Percentiles rank a stretch among this genome's conserved stretches.
phyloP scores from a whole-genome alignment of 2,329 filamentous ascomycete species.

The Stachybotrys chlorohalonatus region DNA sequence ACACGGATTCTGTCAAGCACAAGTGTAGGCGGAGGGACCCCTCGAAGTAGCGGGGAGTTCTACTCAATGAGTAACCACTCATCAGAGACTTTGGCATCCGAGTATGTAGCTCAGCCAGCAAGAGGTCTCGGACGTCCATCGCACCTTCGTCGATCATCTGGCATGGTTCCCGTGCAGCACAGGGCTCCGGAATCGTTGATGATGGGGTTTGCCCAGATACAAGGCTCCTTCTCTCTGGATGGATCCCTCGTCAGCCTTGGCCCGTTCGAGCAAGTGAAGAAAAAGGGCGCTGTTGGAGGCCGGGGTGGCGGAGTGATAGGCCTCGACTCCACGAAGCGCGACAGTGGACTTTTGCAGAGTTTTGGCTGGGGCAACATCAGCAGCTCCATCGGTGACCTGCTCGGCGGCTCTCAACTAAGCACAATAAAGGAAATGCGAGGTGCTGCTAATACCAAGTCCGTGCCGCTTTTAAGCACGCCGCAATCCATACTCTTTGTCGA shows the following conservation, averaged over 20 bases:
- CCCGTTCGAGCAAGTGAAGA: slow-evolving; percentile 91
- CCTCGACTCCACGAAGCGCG: slow-evolving; percentile 62
- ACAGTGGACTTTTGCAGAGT: slow-evolving; percentile 71
- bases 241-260: slow-evolving; percentile 82
- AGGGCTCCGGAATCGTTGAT: slow-evolving; percentile 70
- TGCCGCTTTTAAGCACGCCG: slow-evolving; percentile 87
- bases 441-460: slow-evolving; percentile 72
- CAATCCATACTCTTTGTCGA: slow-evolving; percentile 96
- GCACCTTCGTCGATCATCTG: slow-evolving; percentile 38
- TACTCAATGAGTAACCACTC: slow-evolving; percentile 94
- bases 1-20: slow-evolving; percentile 68
- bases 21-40: slow-evolving; percentile 65
- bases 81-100: slow-evolving; percentile 83
- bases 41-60: slow-evolving; percentile 87
- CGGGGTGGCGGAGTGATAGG: slow-evolving; percentile 83
- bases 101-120: slow-evolving; percentile 57
- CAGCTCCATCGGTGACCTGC: slow-evolving; percentile 76
- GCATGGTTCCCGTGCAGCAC: slow-evolving; percentile 31
- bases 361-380: slow-evolving; percentile 85
- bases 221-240: slow-evolving; percentile 85
- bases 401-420: slow-evolving; percentile 82
- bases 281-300: slow-evolving; percentile 81
- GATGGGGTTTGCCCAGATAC: slow-evolving; percentile 96
- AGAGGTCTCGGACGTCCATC: slow-evolving; percentile 28
- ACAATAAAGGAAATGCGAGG: slow-evolving; percentile 94